phyloP scores from a whole-genome alignment of 1,284 basidiomycete species.

The Ustilago tritici region DNA sequence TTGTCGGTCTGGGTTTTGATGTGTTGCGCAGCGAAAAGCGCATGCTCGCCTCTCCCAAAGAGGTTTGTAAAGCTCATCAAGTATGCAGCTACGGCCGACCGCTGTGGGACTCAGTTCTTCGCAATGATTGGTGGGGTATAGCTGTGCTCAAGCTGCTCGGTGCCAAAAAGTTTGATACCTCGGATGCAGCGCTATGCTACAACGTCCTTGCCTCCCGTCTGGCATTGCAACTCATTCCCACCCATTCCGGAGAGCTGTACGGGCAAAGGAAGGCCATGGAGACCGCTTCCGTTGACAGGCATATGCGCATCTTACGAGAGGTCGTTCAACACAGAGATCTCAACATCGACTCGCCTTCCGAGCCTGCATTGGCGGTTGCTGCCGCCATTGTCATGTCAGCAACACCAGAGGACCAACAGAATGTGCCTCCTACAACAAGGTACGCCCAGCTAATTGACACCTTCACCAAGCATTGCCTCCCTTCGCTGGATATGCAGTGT shows the following conservation, averaged over 20 bases:
- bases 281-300: slow-evolving; percentile 6
- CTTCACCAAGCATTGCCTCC: slow-evolving; percentile 5
- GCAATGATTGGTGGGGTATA: slow-evolving; percentile 1
- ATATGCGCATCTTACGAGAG: slow-evolving; percentile 22
- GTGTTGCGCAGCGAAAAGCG: neutral
- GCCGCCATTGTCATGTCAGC: slow-evolving; percentile 15
- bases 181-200: neutral
- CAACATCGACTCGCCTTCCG: slow-evolving; percentile 10
- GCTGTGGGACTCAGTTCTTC: slow-evolving; percentile 16
- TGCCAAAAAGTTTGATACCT: neutral
- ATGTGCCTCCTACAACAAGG: neutral
- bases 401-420: neutral
- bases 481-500: neutral
- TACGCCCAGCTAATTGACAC: slow-evolving; percentile 9
- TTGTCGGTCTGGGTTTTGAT: slow-evolving; percentile 19
- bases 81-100: slow-evolving; percentile 28
- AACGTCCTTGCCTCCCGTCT: slow-evolving; percentile 20
- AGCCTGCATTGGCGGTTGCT: slow-evolving; percentile 27
- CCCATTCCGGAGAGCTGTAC: neutral
- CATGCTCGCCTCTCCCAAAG: neutral
- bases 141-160: slow-evolving; percentile 5
- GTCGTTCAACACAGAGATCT: neutral
- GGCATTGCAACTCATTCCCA: slow-evolving; percentile 4
- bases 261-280: neutral
- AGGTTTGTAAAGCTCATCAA: slow-evolving; percentile 1